Evolutionary conservation across 2,329 filamentous ascomycete species (phyloP), one percentile per base, ranked within the genome.

Genomic region (Apiospora sp.): DNA sequence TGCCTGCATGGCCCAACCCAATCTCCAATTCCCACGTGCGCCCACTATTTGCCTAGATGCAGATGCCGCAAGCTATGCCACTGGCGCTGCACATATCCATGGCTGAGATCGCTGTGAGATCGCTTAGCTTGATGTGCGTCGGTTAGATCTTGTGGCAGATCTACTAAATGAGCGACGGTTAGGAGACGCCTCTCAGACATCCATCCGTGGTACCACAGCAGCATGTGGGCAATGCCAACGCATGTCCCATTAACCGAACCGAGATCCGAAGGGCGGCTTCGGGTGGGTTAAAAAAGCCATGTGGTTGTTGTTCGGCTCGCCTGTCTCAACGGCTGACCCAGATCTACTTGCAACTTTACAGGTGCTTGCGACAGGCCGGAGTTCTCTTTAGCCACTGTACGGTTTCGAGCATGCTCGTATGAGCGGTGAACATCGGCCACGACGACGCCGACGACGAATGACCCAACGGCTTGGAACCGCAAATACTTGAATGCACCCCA

Each of bases 201-300:
- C 54, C 16, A 61, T 61, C 13, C 0, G 16, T n/a, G 58, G 58
- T 64, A 37, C 58, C 58, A 64, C 58, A 41, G 12, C 58, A 64
- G 37, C 30, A 41, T 41, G 37, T 41, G 37, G 30, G 58, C 58
- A 64, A 41, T 64, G 58, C 58, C 58, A 64, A 64, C 58, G 58
- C 58, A 64, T 64, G 58, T 41, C 58, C 34, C 58, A 64, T 64
- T 41, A n/a, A 22, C 58, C 58, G 58, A 64, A 64, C 34, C 30
- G 22, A 64, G 22, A 64, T 64, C 34, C 41, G 34, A 2, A n/a
- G 41, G n/a, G 30, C 58, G 34, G 34, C 22, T 64, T 64, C 34
- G 58, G 10, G 34, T 41, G 34, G 5, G 3, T 7, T 27, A 27
- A 51, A 19, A 58, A 14, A 22, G 58, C 58, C 34, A 41, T 41